Conservation (phyloP, 768 basidiomycete species). For the Tylopilus sp. region DNA sequence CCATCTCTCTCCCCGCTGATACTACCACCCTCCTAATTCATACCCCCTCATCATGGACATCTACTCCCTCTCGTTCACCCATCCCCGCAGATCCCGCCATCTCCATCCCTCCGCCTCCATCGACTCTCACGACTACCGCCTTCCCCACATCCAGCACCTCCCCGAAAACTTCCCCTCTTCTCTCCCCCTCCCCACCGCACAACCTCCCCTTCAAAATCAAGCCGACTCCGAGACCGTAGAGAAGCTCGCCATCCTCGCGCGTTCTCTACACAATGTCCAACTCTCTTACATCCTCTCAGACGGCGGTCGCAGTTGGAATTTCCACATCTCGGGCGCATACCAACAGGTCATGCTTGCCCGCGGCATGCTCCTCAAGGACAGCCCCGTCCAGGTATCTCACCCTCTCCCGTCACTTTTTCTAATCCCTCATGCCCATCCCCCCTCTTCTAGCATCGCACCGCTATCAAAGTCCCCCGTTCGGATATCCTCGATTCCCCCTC, state of each 20-base stretch:
- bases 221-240: slow-evolving; percentile 72
- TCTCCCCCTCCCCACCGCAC: slow-evolving; percentile 38
- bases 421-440: slow-evolving; percentile 15
- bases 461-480: slow-evolving; percentile 87
- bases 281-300: slow-evolving; percentile 75
- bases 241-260: slow-evolving; percentile 76
- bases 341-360: slow-evolving; percentile 90
- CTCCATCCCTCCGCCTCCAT: slow-evolving; percentile 56
- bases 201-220: slow-evolving; percentile 32
- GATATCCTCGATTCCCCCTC: slow-evolving; percentile 88
- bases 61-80: slow-evolving; percentile 92
- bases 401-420: not conserved
- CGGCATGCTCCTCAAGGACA: slow-evolving; percentile 85
- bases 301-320: slow-evolving; percentile 73
- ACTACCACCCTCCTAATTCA: slow-evolving; percentile 29
- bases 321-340: slow-evolving; percentile 86
- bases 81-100: slow-evolving; percentile 78
- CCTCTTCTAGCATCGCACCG: slow-evolving; percentile 63
- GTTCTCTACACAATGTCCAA: slow-evolving; percentile 78
- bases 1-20: slow-evolving; percentile 13
- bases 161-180: slow-evolving; percentile 31
- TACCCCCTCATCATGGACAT: slow-evolving; percentile 67
- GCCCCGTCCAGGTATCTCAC: slow-evolving; percentile 70
- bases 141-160: slow-evolving; percentile 36
- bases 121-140: slow-evolving; percentile 56